Conservation (phyloP, 202 grass and related monocot genomes). For the Hordeum pubiflorum region DNA sequence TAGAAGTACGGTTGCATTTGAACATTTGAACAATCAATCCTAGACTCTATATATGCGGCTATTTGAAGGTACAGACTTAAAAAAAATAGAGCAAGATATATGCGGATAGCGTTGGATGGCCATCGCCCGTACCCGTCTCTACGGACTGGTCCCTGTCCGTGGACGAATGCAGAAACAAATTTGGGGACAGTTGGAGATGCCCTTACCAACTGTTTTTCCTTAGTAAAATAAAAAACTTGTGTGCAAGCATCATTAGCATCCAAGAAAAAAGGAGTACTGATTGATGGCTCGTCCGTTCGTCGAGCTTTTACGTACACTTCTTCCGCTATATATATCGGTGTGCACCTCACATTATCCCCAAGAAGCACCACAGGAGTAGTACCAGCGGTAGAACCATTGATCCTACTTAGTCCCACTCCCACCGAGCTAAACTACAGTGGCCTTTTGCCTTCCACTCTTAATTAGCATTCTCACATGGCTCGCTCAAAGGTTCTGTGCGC, state of each 20-base stretch:
- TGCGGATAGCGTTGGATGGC: too few relatives aligned
- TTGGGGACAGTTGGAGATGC: too few relatives aligned
- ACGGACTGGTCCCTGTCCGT: too few relatives aligned
- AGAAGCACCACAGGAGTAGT: neutral
- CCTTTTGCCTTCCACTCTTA: neutral
- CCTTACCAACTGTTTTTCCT: neutral
- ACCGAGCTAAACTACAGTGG: neutral
- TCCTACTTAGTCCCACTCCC: neutral
- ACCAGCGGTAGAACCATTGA: neutral
- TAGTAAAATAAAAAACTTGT: neutral
- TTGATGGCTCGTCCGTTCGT: neutral
- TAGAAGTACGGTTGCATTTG: too few relatives aligned
- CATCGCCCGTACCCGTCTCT: too few relatives aligned
- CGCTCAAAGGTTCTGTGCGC: slow-evolving; percentile 17
- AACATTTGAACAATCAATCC: too few relatives aligned
- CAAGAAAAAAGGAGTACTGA: neutral
- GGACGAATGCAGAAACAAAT: too few relatives aligned
- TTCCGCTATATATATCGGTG: neutral
- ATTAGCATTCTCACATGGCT: slow-evolving; percentile 19
- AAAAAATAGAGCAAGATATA: too few relatives aligned
- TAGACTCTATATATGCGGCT: too few relatives aligned
- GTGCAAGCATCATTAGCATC: neutral
- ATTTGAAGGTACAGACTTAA: too few relatives aligned
- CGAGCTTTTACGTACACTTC: neutral
- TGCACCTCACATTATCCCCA: neutral